Conservation (phyloP, 2,329 filamentous ascomycete species). For the Fusarium albidum region DNA sequence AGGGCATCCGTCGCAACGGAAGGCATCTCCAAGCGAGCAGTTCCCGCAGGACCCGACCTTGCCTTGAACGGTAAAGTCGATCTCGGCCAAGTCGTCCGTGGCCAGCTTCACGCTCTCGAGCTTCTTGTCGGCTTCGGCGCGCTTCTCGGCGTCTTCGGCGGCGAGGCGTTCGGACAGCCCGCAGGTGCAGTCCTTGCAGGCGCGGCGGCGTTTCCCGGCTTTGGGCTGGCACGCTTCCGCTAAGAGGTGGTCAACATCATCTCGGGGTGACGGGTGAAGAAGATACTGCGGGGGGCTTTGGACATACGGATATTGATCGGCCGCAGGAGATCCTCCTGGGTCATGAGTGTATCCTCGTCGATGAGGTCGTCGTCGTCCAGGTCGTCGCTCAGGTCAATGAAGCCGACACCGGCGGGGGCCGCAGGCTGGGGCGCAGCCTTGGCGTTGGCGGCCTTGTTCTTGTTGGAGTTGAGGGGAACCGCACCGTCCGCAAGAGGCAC, state of each 20-base stretch:
- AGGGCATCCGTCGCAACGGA: constrained; percentile 76
- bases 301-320: constrained; percentile 82
- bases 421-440: constrained; percentile 51
- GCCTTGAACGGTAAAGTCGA: constrained; percentile 97
- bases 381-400: constrained; percentile 73
- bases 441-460: constrained; percentile 46
- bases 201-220: constrained; percentile 85
- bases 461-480: constrained; percentile 52
- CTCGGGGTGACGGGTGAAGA: neutral
- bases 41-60: constrained; percentile 96
- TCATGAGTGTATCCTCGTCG: constrained; percentile 87
- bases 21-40: constrained; percentile 92
- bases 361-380: constrained; percentile 83
- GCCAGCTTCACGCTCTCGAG: constrained; percentile 76
- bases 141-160: constrained; percentile 80
- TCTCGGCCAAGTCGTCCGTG: constrained; percentile 79
- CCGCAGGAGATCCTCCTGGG: constrained; percentile 81
- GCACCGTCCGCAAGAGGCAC: constrained; percentile 32
- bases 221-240: constrained; percentile 89
- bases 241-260: constrained; percentile 38
- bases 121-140: constrained; percentile 70
- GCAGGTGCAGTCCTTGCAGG: constrained; percentile 98
- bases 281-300: neutral
- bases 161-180: constrained; percentile 86
- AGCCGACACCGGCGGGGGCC: constrained; percentile 68